A percentile compares a stretch with the other conserved stretches of the same genome.
These are phyloP conservation scores for Hansenula lynferdii DNA, from an alignment of 1,139 yeast genomes.

Conservation along the genomic window DNA sequence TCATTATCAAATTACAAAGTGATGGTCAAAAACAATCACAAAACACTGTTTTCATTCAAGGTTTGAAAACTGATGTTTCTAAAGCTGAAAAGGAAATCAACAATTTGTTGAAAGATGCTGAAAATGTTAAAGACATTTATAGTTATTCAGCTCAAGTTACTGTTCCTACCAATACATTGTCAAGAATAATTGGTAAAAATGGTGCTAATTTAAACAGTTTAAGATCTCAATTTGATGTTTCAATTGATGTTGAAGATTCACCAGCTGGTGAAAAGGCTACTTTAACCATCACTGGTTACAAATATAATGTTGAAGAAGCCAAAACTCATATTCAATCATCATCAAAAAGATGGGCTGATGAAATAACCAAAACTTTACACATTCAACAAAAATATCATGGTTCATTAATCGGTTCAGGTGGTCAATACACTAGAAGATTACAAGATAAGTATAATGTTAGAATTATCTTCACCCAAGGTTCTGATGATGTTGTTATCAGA, in stretches of 20 bases:
- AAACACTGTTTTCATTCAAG: slow-evolving; percentile 59
- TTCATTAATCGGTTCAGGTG: slow-evolving; percentile 79
- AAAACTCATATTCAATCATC: slow-evolving; percentile 51
- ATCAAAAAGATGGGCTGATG: slow-evolving; percentile 82
- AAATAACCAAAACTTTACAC: slow-evolving; percentile 54
- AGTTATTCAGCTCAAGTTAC: slow-evolving; percentile 49
- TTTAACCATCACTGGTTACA: slow-evolving; percentile 68
- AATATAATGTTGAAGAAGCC: slow-evolving; percentile 76
- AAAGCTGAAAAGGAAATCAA: slow-evolving; percentile 48
- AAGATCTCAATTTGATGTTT: slow-evolving; percentile 75
- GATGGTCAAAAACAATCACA: slow-evolving; percentile 35
- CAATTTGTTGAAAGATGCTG: slow-evolving; percentile 56
- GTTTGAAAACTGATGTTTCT: slow-evolving; percentile 54
- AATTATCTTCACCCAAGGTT: slow-evolving; percentile 63
- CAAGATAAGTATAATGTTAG: slow-evolving; percentile 85
- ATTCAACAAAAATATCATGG: slow-evolving; percentile 80
- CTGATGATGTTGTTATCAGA: slow-evolving; percentile 70
- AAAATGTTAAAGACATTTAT: slow-evolving; percentile 55
- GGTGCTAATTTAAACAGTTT: slow-evolving; percentile 70
- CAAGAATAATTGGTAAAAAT: slow-evolving; percentile 85
- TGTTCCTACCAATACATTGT: slow-evolving; percentile 64
- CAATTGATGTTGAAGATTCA: slow-evolving; percentile 56
- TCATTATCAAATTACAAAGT: slow-evolving; percentile 26
- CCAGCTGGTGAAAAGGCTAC: slow-evolving; percentile 44
- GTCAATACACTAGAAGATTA: slow-evolving; percentile 76